phyloP scores from a whole-genome alignment of 2,329 filamentous ascomycete species.

The Cladophialophora exuberans region DNA sequence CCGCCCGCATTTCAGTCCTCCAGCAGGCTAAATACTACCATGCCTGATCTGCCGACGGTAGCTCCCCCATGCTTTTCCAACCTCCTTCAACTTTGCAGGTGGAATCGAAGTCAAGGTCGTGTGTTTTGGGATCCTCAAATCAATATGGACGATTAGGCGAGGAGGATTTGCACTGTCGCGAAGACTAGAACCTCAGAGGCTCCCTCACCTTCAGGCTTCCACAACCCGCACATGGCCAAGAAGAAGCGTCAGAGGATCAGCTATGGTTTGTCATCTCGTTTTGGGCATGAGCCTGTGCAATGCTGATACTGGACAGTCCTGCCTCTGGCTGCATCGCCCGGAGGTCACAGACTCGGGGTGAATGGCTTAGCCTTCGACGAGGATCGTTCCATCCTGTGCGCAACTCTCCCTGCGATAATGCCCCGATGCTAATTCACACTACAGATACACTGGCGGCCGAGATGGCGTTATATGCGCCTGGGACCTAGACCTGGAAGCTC shows the following conservation, averaged over 20 bases:
- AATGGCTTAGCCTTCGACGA: conserved; percentile 90
- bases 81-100: conserved; percentile 2
- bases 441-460: conserved; percentile 90
- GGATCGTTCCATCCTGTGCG: conserved; percentile 83
- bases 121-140: background rate
- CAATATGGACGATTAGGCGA: conserved; percentile 19
- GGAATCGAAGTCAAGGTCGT: background rate
- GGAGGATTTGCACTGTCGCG: conserved; percentile 8
- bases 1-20: conserved; percentile 10
- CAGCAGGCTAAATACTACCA: conserved; percentile 22
- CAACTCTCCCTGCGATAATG: conserved; percentile 22
- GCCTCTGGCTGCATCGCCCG: conserved; percentile 71
- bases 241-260: conserved; percentile 72
- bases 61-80: conserved; percentile 12
- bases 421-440: conserved; percentile 26
- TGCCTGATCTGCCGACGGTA: conserved; percentile 16
- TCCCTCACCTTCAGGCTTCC: too few species aligned
- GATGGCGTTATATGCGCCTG: conserved; percentile 96
- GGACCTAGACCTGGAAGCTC: conserved; percentile 77
- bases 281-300: background rate
- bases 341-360: conserved; percentile 89
- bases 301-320: conserved; percentile 57
- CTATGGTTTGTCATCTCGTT: conserved; percentile 59
- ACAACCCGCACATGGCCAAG: conserved; percentile 58
- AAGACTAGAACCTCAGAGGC: conserved; percentile 9